Evolutionary conservation across 768 basidiomycete species (phyloP), one percentile per base, ranked within the genome.

Genomic region (Mycena pura): DNA sequence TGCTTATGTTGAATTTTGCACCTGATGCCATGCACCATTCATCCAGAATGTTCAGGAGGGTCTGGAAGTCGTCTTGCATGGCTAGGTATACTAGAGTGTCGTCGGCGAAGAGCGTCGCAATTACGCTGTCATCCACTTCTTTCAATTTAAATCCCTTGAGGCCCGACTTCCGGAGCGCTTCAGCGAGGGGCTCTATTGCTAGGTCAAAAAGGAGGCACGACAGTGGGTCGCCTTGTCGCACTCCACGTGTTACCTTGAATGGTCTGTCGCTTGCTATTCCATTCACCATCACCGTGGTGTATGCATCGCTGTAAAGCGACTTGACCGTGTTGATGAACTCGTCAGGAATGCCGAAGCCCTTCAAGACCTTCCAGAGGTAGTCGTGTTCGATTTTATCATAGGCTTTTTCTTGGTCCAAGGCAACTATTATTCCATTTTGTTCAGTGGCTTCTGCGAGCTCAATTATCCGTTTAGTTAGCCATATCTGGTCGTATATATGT

Each of bases 131-230:
- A n/a, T 46, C 45, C 2, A 48, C 46, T 22, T 41, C 56, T 24
- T 57, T 49, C 1, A 57, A 24, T 24, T 49, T 46, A n/a, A 57
- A 40, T 3, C 56, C 56, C 15, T 28, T 25, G 15, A 57, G 46
- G 22, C 46, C 56, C 1, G 56, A 57, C 21, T 57, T 45, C 9
- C 56, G 2, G 1, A 75, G 39, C 10, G 60, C 45, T 19, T 43
- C 48, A 0, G 73, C 71, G 6, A 76, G 64, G 4, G 74, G 73
- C 45, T 77, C 73, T n/a, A n/a, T n/a, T n/a, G n/a, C n/a, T n/a
- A n/a, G n/a, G n/a, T n/a, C n/a, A n/a, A n/a, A n/a, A n/a, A 77
- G 70, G 0, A 76, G 66, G 61, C 76, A 77, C 0, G 72, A 76
- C 0, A 76, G 51, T 0, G 73, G 71, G 64, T 76, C 72, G 1